These are phyloP conservation scores for Kwoniella europaea DNA, from an alignment of 768 basidiomycete genomes.

Conservation along the genomic window DNA sequence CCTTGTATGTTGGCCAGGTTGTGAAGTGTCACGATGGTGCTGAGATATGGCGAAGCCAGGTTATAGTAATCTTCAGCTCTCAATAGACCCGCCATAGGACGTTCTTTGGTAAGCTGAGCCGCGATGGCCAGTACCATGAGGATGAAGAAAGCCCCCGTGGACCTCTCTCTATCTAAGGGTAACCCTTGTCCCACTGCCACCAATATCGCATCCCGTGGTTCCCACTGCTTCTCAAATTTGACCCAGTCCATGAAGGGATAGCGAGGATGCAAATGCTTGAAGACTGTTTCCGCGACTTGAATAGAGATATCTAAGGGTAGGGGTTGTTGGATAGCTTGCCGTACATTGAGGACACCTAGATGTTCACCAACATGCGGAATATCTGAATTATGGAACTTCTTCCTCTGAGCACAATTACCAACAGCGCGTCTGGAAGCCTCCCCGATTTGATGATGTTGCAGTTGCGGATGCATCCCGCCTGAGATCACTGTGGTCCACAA, in stretches of 20 bases:
- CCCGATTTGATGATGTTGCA: not conserved
- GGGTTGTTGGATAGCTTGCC: slow-evolving; percentile 13
- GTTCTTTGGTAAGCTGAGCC: slow-evolving; percentile 16
- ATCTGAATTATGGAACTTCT: too few species aligned
- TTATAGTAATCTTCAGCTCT: slow-evolving; percentile 25
- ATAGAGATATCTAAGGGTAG: slow-evolving; percentile 3
- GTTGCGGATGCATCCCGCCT: slow-evolving; percentile 11
- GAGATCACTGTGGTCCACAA: slow-evolving; percentile 25
- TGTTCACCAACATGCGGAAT: not conserved
- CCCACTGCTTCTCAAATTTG: slow-evolving; percentile 30
- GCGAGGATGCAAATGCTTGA: slow-evolving; percentile 11
- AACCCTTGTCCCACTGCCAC: slow-evolving; percentile 10
- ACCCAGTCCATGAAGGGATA: slow-evolving; percentile 40
- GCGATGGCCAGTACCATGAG: slow-evolving; percentile 33
- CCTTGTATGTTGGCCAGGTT: slow-evolving; percentile 37
- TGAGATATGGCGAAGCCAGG: slow-evolving; percentile 25
- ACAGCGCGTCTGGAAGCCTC: not conserved
- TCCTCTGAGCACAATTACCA: not conserved
- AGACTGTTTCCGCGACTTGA: slow-evolving; percentile 5
- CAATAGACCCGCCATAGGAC: slow-evolving; percentile 15
- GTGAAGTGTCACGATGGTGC: slow-evolving; percentile 29
- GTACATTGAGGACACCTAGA: not conserved
- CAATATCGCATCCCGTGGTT: slow-evolving; percentile 16
- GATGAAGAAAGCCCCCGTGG: slow-evolving; percentile 30
- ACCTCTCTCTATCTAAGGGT: slow-evolving; percentile 11